Base-by-base conservation (phyloP, 306 rosid species). In the Canavalia gladiata region DNA sequence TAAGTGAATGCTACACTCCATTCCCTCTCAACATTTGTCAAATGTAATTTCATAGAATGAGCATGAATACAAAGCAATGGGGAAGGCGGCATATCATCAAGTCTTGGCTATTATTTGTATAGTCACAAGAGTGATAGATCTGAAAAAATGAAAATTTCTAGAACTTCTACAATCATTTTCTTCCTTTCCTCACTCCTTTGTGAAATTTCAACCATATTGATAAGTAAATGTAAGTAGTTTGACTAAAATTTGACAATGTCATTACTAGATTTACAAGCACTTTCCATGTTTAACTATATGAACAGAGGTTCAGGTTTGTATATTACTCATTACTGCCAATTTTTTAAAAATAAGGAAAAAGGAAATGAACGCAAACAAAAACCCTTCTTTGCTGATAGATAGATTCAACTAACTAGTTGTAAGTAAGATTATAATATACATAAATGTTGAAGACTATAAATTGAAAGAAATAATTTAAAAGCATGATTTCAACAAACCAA, bases 221-320 rank as follows among this genome's bases (percentile, higher is more conserved):
- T n/a, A 8, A 28, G 34, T 7, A 31, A 34, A 42, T 74, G 13
- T 29, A 1, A 57, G 29, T 42, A 57, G 56, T 43, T 18, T 74
- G 56, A 74, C 28, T 74, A 29, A 67, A 41, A 42, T 74, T n/a
- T 58, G 68, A 56, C 43, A 42, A 11, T 58, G 29, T 57, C 54
- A 42, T 54, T 37, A 7, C 52, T 11, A 43, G 39, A 74, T 56
- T 42, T 28, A 2, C 39, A 25, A 56, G 2, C n/a, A 46, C 56
- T 74, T 74, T 42, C 56, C 29, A 4, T 56, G 25, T 8, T 29
- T 37, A 46, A 56, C 3, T 50, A 52, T 7, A 13, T 6, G 4
- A 68, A 10, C 64, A n/a, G 58, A 68, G 28, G 64, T 18, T 72
- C 60, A 8, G 31, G 9, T 34, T 51, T 72, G 31, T 33, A 8